Percentiles rank a stretch among this genome's conserved stretches.
These are phyloP conservation scores for Aspergillus biplanus DNA, from an alignment of 495 filamentous ascomycete species.

Conservation along the genomic window DNA sequence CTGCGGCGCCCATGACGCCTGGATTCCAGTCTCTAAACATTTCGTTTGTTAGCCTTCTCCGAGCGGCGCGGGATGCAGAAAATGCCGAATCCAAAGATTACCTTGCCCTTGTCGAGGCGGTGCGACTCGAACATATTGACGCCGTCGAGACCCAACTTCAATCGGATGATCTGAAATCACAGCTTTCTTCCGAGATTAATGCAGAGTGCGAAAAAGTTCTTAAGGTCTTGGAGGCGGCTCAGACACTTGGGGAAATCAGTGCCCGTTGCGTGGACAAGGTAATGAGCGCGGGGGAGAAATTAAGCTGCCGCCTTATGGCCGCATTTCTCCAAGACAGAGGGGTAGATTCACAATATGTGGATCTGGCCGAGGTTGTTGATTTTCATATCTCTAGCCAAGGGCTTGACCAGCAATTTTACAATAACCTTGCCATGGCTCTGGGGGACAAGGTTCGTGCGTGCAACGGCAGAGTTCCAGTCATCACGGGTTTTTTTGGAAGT, in stretches of 20 bases:
- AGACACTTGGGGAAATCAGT: conserved; percentile 71
- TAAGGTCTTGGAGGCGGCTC: conserved; percentile 61
- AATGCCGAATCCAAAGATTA: conserved; percentile 65
- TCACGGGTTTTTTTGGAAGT: conserved; percentile 89
- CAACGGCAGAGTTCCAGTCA: conserved; percentile 70
- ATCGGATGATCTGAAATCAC: conserved; percentile 59
- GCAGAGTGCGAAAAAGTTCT: conserved; percentile 69
- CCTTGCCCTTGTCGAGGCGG: conserved; percentile 69
- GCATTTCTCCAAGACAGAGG: conserved; percentile 75
- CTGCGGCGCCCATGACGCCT: no score
- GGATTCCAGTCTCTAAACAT: background rate
- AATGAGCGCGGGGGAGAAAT: conserved; percentile 89
- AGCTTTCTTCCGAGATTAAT: conserved; percentile 64
- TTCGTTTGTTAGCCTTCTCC: conserved; percentile 57
- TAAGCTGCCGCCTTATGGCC: conserved; percentile 87
- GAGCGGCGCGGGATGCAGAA: conserved; percentile 68
- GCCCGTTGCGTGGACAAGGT: conserved; percentile 84
- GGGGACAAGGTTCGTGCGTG: conserved; percentile 69
- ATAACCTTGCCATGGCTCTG: conserved; percentile 64
- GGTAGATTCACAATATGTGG: conserved; percentile 82
- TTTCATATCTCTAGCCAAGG: conserved; percentile 58
- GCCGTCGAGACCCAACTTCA: conserved; percentile 66
- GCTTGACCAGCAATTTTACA: conserved; percentile 82
- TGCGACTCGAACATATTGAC: conserved; percentile 72
- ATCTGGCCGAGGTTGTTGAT: conserved; percentile 76